Conservation (phyloP, 768 basidiomycete genomes). For the Grammothele lineata region DNA sequence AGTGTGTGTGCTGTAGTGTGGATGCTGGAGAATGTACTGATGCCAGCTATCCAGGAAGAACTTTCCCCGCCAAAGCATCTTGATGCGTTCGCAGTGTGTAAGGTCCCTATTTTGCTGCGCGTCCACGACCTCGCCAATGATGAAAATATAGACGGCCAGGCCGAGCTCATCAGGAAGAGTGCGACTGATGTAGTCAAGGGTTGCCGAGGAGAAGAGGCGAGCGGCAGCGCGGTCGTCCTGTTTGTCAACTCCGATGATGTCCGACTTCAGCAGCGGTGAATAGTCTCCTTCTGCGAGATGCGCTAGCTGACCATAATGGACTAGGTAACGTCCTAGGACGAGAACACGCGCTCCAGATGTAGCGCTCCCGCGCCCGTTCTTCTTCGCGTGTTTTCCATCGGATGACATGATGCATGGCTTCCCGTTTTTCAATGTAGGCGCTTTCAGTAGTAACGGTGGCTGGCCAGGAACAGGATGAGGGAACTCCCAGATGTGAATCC, state of each 20-base stretch:
- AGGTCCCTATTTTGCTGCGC: conserved; percentile 21
- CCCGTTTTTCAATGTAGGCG: no score
- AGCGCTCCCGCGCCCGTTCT: conserved; percentile 30
- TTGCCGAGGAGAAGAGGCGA: conserved; percentile 32
- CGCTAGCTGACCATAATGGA: conserved; percentile 20
- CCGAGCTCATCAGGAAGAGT: conserved; percentile 26
- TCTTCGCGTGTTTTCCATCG: conserved; percentile 25
- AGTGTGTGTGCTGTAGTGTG: conserved; percentile 2
- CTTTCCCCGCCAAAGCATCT: conserved; percentile 14
- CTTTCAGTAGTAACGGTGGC: no score
- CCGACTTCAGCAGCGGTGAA: conserved; percentile 22
- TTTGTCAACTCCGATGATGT: conserved; percentile 34
- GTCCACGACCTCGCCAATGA: conserved; percentile 23
- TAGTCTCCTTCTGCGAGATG: conserved; percentile 14
- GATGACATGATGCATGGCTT: no score
- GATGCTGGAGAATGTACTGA: conserved; percentile 17
- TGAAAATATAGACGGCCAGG: conserved; percentile 33
- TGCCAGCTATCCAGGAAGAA: conserved; percentile 22
- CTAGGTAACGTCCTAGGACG: conserved; percentile 18
- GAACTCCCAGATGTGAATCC: no score
- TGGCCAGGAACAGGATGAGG: no score
- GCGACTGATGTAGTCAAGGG: conserved; percentile 23
- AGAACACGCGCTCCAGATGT: conserved; percentile 27
- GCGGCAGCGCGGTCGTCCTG: conserved; percentile 41
- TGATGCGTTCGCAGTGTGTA: conserved; percentile 15